Evolutionary conservation across 441 rosid species (phyloP).

Genomic region (Eugenia klotzschiana): DNA sequence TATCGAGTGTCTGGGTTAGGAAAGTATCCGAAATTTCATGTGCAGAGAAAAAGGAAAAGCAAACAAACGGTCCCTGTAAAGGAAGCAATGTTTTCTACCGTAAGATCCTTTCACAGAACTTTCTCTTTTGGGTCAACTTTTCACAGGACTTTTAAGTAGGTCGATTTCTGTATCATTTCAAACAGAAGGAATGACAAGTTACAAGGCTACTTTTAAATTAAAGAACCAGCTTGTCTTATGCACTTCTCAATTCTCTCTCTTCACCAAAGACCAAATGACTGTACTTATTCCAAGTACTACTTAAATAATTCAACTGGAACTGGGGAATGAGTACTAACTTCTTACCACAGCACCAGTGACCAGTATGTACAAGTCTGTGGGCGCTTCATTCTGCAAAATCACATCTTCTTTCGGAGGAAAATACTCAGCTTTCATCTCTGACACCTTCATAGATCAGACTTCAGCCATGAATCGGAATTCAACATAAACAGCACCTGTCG

Average conservation of each 20-base stretch:
- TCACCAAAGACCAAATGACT: background rate
- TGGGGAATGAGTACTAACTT: background rate
- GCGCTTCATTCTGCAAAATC: constrained; percentile 85
- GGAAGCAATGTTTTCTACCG: background rate
- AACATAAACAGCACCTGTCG: background rate
- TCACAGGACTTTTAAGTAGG: background rate
- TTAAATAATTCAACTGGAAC: background rate
- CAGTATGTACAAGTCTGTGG: constrained; percentile 70
- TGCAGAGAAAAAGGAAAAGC: background rate
- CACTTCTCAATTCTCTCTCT: background rate
- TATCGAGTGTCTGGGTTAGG: background rate
- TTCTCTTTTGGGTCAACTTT: background rate
- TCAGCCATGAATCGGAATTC: background rate
- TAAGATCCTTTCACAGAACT: background rate
- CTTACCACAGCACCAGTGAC: constrained; percentile 76
- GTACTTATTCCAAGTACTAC: background rate
- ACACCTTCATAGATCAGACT: constrained; percentile 27
- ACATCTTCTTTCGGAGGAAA: constrained; percentile 89
- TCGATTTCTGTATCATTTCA: background rate
- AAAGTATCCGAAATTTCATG: background rate
- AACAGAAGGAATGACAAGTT: background rate
- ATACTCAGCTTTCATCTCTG: constrained; percentile 88
- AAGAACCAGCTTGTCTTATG: background rate
- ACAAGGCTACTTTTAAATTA: background rate
- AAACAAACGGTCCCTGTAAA: background rate